Percentiles rank a stretch among this genome's conserved stretches.
phyloP scores from a whole-genome alignment of 306 rosid species.

The Malus fusca region DNA sequence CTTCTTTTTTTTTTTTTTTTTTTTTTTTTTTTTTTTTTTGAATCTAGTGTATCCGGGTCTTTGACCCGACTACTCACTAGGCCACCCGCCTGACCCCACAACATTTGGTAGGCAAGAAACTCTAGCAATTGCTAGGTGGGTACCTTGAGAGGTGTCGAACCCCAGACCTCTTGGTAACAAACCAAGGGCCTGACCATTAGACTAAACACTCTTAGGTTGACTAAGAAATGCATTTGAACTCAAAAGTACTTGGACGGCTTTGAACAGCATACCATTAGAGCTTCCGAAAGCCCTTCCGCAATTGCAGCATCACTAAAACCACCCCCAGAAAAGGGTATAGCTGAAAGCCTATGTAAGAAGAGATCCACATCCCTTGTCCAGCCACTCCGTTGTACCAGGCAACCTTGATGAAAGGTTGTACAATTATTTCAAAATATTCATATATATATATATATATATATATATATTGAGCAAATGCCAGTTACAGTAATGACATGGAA shows the following conservation, averaged over 20 bases:
- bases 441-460: not conserved
- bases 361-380: conserved; percentile 82
- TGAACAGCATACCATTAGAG: conserved; percentile 59
- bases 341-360: conserved; percentile 68
- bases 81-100: too few species aligned
- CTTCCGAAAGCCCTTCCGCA: conserved; percentile 99
- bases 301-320: conserved; percentile 90
- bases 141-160: too few species aligned
- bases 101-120: too few species aligned
- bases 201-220: too few species aligned
- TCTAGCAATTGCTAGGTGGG: too few species aligned
- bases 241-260: not conserved
- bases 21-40: too few species aligned
- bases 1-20: too few species aligned
- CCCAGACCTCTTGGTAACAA: too few species aligned
- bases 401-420: conserved; percentile 47
- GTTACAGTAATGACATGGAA: not conserved
- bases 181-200: too few species aligned
- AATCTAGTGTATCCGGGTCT: too few species aligned
- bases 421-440: not conserved
- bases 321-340: conserved; percentile 78
- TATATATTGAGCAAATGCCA: not conserved
- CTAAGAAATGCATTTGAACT: not conserved
- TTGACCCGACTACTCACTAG: too few species aligned
- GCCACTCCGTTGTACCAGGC: conserved; percentile 77